Evolutionary conservation across 2,329 filamentous ascomycete genomes (phyloP), one percentile per base, ranked within the genome.

Genomic region (Colletotrichum filicis): DNA sequence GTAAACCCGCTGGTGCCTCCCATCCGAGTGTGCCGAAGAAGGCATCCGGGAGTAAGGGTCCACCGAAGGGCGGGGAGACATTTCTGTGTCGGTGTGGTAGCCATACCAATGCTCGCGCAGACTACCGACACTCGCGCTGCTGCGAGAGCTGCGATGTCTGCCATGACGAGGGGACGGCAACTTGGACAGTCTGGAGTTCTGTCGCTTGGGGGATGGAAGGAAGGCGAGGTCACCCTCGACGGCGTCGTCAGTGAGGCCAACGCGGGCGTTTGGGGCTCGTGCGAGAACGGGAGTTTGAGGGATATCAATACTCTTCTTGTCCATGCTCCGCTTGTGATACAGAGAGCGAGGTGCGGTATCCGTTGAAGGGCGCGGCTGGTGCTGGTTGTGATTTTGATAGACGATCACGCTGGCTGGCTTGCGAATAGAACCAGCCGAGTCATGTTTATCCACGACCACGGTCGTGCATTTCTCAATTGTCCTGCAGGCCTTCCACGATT

Each of bases 211-310:
- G 12, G 84, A 82, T 8, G 86, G 80, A 35, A 92, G 79, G 75
- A 90, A 92, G 4, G 91, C 89, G 58, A 88, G 87, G 71, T 89
- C 90, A 42, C 91, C 90, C 5, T 90, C 89, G 3, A 92, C 79
- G 1, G 86, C 80, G 76, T 92, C 89, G 74, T 92, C 90, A 2
- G 91, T 92, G 6, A 92, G 84, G 19, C 91, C 91, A 1, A 85
- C 86, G 24, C 90, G 84, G n/a, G 90, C 85, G 76, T 92, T 92
- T 14, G 91, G 90, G 7, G 91, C 91, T 60, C 87, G 84, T 14
- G 90, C 90, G 32, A 90, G 82, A 11, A 91, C 86, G 1, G 89
- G 86, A 3, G 87, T 83, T 28, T 83, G 80, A 1, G 87, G 87
- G 8, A 85, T 62, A 52, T 88, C 87, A 60, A 87, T 77, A 76